Evolutionary conservation across 75 land plant genomes (phyloP).

Genomic region (Cupressus sempervirens): DNA sequence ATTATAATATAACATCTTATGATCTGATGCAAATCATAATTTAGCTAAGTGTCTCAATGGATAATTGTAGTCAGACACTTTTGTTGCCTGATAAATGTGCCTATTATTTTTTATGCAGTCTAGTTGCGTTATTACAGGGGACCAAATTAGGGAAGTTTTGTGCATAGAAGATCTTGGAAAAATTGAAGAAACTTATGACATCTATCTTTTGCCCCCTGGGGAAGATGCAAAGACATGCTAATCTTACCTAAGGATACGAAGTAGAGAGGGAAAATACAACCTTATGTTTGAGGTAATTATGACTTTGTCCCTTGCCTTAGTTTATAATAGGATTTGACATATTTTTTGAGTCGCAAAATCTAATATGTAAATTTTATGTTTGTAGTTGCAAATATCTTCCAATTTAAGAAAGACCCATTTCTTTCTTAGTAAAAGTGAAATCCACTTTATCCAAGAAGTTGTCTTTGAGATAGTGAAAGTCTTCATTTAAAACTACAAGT

Average conservation of each 20-base stretch:
- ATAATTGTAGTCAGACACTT: background rate
- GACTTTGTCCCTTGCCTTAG: background rate
- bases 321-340: background rate
- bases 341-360: background rate
- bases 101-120: constrained; percentile 23
- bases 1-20: background rate
- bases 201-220: constrained; percentile 40
- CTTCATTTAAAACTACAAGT: background rate
- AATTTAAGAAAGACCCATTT: background rate
- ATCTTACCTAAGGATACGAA: constrained; percentile 36
- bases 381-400: background rate
- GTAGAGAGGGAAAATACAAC: constrained; percentile 39
- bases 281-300: constrained; percentile 44
- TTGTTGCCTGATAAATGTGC: background rate
- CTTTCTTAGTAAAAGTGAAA: background rate
- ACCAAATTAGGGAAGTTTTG: constrained; percentile 30
- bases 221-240: constrained; percentile 44
- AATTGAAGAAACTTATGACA: constrained; percentile 32
- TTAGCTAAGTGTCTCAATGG: background rate
- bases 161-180: constrained; percentile 16
- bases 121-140: constrained; percentile 16
- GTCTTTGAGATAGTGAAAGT: background rate
- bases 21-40: background rate
- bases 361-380: background rate
- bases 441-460: background rate